Conservation (phyloP, 2,329 filamentous ascomycete species). For the Stagonosporopsis vannaccii region DNA sequence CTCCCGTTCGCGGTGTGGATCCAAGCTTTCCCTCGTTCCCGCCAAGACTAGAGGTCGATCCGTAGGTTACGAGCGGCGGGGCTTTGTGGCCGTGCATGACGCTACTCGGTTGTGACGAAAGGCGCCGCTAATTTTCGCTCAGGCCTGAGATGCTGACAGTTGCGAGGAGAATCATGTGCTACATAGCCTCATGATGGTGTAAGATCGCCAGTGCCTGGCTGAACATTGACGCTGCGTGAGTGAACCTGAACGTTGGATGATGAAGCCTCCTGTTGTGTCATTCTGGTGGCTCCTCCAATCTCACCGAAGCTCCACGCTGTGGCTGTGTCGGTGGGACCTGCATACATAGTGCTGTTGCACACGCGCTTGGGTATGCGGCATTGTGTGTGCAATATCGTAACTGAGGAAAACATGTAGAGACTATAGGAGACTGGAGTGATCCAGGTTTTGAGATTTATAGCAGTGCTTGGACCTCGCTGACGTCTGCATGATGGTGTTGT, state of each 20-base stretch:
- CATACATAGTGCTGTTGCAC: not conserved
- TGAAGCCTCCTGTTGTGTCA: not conserved
- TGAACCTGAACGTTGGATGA: not conserved
- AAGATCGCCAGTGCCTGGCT: not conserved
- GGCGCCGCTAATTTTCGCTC: not conserved
- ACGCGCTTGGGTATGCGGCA: conserved; percentile 10
- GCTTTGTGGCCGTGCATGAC: conserved; percentile 13
- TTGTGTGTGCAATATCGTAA: not conserved
- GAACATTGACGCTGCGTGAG: not conserved
- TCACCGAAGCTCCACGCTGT: conserved; percentile 6
- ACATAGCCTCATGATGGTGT: too few relatives aligned
- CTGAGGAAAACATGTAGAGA: not conserved
- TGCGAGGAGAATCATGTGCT: not conserved
- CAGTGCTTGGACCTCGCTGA: not conserved
- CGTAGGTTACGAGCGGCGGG: conserved; percentile 9
- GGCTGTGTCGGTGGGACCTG: conserved; percentile 12
- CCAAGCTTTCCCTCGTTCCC: conserved; percentile 14
- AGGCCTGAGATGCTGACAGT: not conserved
- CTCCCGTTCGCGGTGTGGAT: conserved; percentile 11
- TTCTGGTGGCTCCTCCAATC: not conserved
- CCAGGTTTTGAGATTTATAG: not conserved
- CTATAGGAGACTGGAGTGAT: not conserved
- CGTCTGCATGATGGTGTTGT: not conserved
- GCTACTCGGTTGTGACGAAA: conserved; percentile 1
- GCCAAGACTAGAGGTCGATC: conserved; percentile 15